Evolutionary conservation across 2,329 filamentous ascomycete species (phyloP).

Genomic region (Bipolaris victoriae): DNA sequence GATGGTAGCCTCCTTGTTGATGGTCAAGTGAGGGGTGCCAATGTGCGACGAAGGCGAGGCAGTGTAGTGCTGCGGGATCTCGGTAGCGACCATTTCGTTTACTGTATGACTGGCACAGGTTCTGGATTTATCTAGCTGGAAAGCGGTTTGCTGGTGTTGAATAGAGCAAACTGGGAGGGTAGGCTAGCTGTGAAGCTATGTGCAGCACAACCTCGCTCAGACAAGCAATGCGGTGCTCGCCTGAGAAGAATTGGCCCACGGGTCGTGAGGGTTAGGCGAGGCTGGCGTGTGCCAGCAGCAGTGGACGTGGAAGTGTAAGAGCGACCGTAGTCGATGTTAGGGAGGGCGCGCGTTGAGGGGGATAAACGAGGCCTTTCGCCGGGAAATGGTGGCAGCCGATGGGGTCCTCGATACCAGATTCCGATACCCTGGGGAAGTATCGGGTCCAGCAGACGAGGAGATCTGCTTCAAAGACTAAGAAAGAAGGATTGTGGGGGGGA

Average conservation of each 20-base stretch:
- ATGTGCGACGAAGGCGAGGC: constrained; percentile 77
- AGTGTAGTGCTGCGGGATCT: constrained; percentile 80
- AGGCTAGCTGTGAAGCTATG: constrained; percentile 42
- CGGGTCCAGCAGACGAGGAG: constrained; percentile 80
- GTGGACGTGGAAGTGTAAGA: constrained; percentile 52
- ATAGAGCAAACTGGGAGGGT: constrained; percentile 16
- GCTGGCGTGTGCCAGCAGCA: constrained; percentile 91
- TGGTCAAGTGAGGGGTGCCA: constrained; percentile 88
- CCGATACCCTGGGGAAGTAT: constrained; percentile 86
- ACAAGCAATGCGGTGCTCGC: constrained; percentile 93
- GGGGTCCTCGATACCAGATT: constrained; percentile 70
- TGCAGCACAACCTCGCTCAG: constrained; percentile 98
- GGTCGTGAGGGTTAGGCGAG: constrained; percentile 61
- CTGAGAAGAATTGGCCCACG: constrained; percentile 97
- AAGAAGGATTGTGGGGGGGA: constrained; percentile 32
- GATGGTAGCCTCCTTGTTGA: constrained; percentile 91
- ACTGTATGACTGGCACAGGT: constrained; percentile 31
- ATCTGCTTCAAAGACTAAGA: constrained; percentile 57
- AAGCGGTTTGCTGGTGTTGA: constrained; percentile 19
- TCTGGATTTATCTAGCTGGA: constrained; percentile 12
- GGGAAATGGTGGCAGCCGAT: constrained; percentile 83
- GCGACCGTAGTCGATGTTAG: constrained; percentile 80
- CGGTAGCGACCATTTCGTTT: constrained; percentile 82
- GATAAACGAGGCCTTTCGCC: constrained; percentile 79
- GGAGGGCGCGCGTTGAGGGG: constrained; percentile 85